Evolutionary conservation across 2,329 filamentous ascomycete species (phyloP), one percentile per base, ranked within the genome.

Genomic region (Didymosphaeria variabile): DNA sequence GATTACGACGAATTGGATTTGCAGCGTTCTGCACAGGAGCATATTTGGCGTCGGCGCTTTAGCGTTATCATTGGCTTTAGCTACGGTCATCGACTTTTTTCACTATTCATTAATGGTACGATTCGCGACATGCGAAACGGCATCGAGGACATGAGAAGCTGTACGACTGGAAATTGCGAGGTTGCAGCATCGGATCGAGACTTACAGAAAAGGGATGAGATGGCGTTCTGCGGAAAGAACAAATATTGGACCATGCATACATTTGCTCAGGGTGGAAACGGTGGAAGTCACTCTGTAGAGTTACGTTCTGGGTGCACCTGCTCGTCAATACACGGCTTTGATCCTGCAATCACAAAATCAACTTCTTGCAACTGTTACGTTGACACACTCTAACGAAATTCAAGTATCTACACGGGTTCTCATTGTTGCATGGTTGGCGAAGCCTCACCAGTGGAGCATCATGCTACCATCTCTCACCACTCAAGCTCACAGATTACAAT

Each of bases 1-100:
- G n/a, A 44, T 23, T 23, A 26, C 13, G 32, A 44, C 12, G 15
- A 15, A 21, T 32, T 32, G 52, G 23, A 44, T 54, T 32, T 42
- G 36, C 51, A 44, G 38, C 52, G 52, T 55, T 45, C 10, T 55
- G 38, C 29, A 21, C 29, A 38, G 52, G 38, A 21, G 38, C 50
- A 42, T 53, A 15, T 10, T 42, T 53, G 50, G 21, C 26, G 38
- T 13, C 52, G 52, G 52, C 38, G 52, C 38, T 45, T 45, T 26
- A 26, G 52, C 38, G 17, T 55, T 44, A 17, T n/a, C 5, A 21
- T 3, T 6, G 36, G 36, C 17, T 31, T 40, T 36, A 21, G 15
- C 23, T 32, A 19, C 38, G 36, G 26, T 31, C 44, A 21, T 44
- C 51, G 15, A 54, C 13, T 36, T 1, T 31, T 44, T 45, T 13